Conservation (phyloP, 768 basidiomycete genomes). For the Trametes gibbosa region DNA sequence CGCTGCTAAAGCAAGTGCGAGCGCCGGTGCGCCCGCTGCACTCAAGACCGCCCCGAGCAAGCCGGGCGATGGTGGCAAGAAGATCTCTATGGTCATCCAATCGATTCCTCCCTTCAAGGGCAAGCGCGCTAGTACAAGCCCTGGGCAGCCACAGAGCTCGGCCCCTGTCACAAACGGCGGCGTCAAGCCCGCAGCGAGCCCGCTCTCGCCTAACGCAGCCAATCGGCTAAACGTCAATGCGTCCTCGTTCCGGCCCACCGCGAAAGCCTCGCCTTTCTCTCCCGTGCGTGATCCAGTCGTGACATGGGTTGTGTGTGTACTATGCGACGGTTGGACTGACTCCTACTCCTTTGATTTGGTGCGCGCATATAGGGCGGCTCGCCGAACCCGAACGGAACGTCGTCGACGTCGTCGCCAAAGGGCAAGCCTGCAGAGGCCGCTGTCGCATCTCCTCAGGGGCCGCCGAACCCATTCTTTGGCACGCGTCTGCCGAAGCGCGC, state of each 20-base stretch:
- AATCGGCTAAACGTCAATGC: conserved; percentile 85
- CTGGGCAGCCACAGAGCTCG: conserved; percentile 28
- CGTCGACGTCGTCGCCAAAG: conserved; percentile 61
- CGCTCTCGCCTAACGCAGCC: conserved; percentile 53
- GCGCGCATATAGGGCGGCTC: conserved; percentile 26
- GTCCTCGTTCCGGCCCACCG: conserved; percentile 86
- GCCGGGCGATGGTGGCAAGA: conserved; percentile 19
- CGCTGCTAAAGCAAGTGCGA: conserved; percentile 15
- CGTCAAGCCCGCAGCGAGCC: conserved; percentile 30
- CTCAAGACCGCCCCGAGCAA: conserved; percentile 22
- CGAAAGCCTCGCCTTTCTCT: conserved; percentile 65
- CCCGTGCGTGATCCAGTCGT: conserved; percentile 35
- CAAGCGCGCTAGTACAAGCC: conserved; percentile 37
- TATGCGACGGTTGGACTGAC: not conserved
- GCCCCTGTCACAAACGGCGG: conserved; percentile 27
- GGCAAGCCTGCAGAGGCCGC: conserved; percentile 48
- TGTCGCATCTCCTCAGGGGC: conserved; percentile 30
- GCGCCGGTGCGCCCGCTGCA: conserved; percentile 7
- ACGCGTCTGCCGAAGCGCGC: conserved; percentile 73
- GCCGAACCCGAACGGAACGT: conserved; percentile 29
- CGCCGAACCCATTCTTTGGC: conserved; percentile 90
- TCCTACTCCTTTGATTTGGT: not conserved
- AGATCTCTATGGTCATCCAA: conserved; percentile 77
- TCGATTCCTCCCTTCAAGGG: conserved; percentile 91
- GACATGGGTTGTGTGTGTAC: conserved; percentile 30